Evolutionary conservation across 2,329 filamentous ascomycete genomes (phyloP).

Genomic region (Daldinia eschscholtzii): DNA sequence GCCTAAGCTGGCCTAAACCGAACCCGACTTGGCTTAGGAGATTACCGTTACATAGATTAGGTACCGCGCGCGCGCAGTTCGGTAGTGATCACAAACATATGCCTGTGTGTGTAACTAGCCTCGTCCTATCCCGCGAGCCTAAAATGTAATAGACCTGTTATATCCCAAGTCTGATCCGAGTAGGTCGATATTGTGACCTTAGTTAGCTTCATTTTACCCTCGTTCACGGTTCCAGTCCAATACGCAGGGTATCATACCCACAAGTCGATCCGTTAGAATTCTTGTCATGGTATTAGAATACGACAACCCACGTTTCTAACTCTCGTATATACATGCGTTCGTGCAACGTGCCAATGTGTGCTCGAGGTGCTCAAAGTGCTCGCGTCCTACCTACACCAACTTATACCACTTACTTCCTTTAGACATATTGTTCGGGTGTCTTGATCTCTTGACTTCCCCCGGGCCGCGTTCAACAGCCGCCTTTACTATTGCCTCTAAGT

Average conservation of each 20-base stretch:
- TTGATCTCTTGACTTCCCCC: background rate
- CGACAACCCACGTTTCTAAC: conserved; percentile 26
- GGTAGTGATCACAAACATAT: conserved; percentile 29
- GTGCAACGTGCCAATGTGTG: conserved; percentile 8
- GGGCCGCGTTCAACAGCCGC: conserved; percentile 2
- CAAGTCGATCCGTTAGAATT: conserved; percentile 28
- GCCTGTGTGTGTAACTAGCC: conserved; percentile 34
- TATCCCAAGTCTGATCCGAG: conserved; percentile 16
- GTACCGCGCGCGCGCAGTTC: conserved; percentile 13
- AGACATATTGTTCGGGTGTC: conserved; percentile 12
- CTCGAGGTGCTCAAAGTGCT: background rate
- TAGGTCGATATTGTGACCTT: conserved; percentile 30
- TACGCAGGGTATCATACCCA: conserved; percentile 30
- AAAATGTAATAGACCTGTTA: conserved; percentile 38
- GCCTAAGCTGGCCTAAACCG: background rate
- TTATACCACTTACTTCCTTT: conserved; percentile 3
- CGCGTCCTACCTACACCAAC: conserved; percentile 10
- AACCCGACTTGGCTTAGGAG: conserved; percentile 20
- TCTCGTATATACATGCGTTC: conserved; percentile 12
- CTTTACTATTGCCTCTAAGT: background rate
- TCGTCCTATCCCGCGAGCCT: conserved; percentile 33
- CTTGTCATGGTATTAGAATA: conserved; percentile 33
- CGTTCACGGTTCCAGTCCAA: conserved; percentile 19
- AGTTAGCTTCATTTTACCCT: conserved; percentile 25
- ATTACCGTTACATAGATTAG: conserved; percentile 28